Conservation (phyloP, 257 asterid genomes). For the Solanum neorickii region DNA sequence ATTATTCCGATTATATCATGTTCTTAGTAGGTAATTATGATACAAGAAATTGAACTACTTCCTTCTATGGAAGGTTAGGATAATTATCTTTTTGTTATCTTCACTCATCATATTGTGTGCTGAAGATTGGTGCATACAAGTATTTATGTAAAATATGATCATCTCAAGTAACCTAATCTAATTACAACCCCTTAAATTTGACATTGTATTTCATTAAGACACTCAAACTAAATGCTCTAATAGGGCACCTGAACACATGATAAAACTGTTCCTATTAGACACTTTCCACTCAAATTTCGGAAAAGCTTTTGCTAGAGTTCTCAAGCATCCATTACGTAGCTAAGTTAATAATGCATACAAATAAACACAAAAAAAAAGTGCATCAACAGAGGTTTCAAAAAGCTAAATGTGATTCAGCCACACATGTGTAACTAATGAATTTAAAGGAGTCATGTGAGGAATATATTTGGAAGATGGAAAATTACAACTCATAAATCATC, state of each 20-base stretch:
- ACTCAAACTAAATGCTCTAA: not conserved
- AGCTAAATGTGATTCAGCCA: not conserved
- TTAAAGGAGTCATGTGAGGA: not conserved
- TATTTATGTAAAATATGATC: not conserved
- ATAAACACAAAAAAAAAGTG: not conserved
- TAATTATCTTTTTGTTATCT: not conserved
- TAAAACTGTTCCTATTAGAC: not conserved
- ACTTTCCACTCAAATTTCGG: not conserved
- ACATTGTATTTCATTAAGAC: not conserved
- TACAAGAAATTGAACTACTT: not conserved
- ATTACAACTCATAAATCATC: not conserved
- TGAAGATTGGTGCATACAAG: not conserved
- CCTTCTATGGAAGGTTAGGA: not conserved
- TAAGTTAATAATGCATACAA: not conserved
- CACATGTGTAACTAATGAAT: not conserved
- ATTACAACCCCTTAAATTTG: not conserved
- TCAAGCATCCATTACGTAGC: not conserved
- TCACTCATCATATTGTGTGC: not conserved
- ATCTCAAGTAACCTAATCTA: not conserved
- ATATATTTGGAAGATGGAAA: not conserved
- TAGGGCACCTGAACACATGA: not conserved
- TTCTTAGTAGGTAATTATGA: not conserved
- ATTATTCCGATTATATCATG: not conserved
- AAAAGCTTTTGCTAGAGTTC: not conserved
- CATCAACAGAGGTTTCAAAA: not conserved